Evolutionary conservation across 768 basidiomycete species (phyloP).

Genomic region (Serendipita sp.): DNA sequence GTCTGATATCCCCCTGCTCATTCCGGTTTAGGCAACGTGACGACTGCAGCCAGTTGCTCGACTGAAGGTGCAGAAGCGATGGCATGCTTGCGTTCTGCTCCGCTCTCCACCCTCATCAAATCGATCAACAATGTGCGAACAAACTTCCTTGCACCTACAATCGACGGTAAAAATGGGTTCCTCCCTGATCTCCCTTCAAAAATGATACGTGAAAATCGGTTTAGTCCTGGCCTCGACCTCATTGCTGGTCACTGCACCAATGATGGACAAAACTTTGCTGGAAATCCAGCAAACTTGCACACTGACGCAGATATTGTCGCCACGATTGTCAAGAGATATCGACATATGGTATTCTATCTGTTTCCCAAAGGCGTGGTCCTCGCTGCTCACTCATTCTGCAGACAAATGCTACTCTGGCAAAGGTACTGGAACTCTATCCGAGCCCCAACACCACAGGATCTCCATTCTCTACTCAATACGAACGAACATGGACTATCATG

Average conservation of each 20-base stretch:
- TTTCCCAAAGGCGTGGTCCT: constrained; percentile 16
- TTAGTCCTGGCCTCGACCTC: constrained; percentile 19
- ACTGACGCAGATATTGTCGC: constrained; percentile 26
- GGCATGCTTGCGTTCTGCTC: constrained; percentile 23
- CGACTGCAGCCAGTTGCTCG: constrained; percentile 17
- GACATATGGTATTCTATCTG: constrained; percentile 6
- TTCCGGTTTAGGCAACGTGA: constrained; percentile 14
- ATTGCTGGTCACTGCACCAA: constrained; percentile 29
- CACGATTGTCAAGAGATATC: constrained; percentile 14
- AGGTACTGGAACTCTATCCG: constrained; percentile 25
- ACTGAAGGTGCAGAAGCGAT: constrained; percentile 18
- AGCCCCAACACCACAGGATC: constrained; percentile 20
- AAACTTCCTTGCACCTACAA: constrained; percentile 15
- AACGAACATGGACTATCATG: constrained; percentile 26
- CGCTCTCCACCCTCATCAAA: constrained; percentile 16
- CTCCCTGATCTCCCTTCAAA: constrained; percentile 22
- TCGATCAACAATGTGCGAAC: constrained; percentile 22
- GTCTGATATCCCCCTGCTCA: not conserved
- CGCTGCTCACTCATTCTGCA: constrained; percentile 11
- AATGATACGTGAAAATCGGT: constrained; percentile 20
- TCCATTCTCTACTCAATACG: constrained; percentile 25
- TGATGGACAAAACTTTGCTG: constrained; percentile 28
- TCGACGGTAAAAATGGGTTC: constrained; percentile 11
- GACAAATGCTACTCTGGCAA: constrained; percentile 23
- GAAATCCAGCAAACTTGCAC: constrained; percentile 21